A percentile compares a stretch with the other conserved stretches of the same genome.
Conservation (phyloP, 139 green algal genomes). For the Chlamydomonas applanata region DNA sequence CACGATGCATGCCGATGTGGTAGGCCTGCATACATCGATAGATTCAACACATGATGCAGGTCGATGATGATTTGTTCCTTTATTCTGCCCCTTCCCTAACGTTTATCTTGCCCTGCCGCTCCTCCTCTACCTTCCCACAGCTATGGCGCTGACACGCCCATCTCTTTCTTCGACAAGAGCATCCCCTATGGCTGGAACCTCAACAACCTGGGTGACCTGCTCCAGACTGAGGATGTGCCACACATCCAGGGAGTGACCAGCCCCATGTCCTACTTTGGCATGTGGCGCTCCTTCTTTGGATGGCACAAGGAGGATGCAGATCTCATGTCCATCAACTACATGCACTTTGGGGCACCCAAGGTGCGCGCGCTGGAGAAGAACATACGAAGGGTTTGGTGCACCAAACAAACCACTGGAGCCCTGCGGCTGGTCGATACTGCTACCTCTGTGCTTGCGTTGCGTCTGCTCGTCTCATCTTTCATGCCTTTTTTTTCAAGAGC, state of each 20-base stretch:
- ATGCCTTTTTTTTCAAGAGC: no score
- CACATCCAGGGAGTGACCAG: constrained; percentile 55
- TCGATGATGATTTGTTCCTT: no score
- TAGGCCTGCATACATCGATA: no score
- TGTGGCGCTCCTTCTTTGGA: constrained; percentile 72
- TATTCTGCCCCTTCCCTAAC: no score
- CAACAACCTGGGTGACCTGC: constrained; percentile 49
- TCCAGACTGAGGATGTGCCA: constrained; percentile 36
- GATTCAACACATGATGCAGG: no score
- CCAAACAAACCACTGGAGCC: background rate
- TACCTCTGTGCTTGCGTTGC: no score
- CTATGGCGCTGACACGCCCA: constrained; percentile 63
- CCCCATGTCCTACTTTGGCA: constrained; percentile 79
- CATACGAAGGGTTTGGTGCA: no score
- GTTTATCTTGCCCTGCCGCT: no score
- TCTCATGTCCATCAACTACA: constrained; percentile 92
- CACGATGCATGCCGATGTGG: no score
- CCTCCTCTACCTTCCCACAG: background rate
- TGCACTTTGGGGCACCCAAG: constrained; percentile 93
- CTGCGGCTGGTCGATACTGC: background rate
- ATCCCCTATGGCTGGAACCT: constrained; percentile 73
- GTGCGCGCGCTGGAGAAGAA: no score
- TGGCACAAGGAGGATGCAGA: constrained; percentile 90
- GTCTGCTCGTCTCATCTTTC: no score
- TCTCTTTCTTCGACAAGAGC: constrained; percentile 64